Base-by-base conservation (phyloP, 495 filamentous ascomycete genomes). In the Aspergillus nidulans region DNA sequence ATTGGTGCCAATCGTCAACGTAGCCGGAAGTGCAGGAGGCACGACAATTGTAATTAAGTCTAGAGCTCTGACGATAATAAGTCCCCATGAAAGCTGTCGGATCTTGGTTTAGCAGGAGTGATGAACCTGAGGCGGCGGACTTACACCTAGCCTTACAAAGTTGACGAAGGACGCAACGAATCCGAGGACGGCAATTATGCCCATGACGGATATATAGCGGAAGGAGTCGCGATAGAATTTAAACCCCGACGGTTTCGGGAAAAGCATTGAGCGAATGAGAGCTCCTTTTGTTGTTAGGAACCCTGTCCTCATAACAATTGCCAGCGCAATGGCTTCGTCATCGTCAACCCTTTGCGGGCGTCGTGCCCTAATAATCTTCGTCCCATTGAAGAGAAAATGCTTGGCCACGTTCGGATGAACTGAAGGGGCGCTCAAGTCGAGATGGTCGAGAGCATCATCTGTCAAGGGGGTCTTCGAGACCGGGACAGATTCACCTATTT, bases 221-320 rank as follows among this genome's bases (percentile, higher is more conserved):
- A 99, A 99, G 4, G 95, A 97, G 65, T 99, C 95, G 16, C 90
- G 81, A 65, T 99, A 97, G 64, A 99, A 97, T 62, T 94, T 97
- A 79, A 99, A 97, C 1, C 91, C 92, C 20, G 92, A 95, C 0
- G 95, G 95, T 63, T 97, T 97, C 0, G 95, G 95, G 66, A 99
- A 97, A 25, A 99, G 84, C 92, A 99, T 99, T 1, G 95, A 97
- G 20, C 95, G 88, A 56, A 99, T 91, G 10, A 99, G 74, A 30
- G 94, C 88, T 26, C 95, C 95, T 66, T 97, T 99, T 4, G 95
- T 97, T 2, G 95, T 97, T 68, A 92, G 91, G 65, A 99, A 99
- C 9, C 95, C 95, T 1, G 91, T 97, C 58, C 94, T 83, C 13
- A 94, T 85, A 21, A 94, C 91, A 69, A 97, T 85, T 15, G 92